These are phyloP conservation scores for Canavalia ensiformis DNA, from an alignment of 306 rosid species.

Conservation along the genomic window DNA sequence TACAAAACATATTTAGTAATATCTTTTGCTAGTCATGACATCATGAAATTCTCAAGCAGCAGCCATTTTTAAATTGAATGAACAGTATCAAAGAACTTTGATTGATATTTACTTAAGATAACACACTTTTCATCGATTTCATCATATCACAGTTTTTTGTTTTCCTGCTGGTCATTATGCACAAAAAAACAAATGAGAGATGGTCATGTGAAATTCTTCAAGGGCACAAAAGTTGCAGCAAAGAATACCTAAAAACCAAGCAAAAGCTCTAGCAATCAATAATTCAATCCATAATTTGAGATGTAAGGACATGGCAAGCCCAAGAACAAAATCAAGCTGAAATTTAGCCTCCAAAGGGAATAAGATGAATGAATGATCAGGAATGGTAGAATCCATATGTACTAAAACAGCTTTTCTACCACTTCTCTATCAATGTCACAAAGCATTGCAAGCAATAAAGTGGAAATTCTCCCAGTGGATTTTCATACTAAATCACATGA, in stretches of 20 bases:
- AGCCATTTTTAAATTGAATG: conserved; percentile 13
- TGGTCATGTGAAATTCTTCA: conserved; percentile 21
- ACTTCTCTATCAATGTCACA: conserved; percentile 17
- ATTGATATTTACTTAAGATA: neutral
- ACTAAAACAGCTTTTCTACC: conserved; percentile 40
- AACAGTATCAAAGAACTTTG: conserved; percentile 12
- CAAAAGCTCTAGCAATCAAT: conserved; percentile 4
- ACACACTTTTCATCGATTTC: neutral
- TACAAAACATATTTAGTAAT: conserved; percentile 1
- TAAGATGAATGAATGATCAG: conserved; percentile 1
- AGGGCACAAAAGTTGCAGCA: conserved; percentile 36
- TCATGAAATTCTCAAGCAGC: conserved; percentile 31
- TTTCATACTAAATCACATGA: conserved; percentile 15
- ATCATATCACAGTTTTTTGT: neutral
- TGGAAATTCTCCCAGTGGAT: conserved; percentile 5
- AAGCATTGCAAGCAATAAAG: conserved; percentile 28
- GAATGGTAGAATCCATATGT: neutral
- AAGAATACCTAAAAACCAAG: conserved; percentile 18
- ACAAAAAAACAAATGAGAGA: conserved; percentile 16
- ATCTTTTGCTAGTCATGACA: conserved; percentile 12
- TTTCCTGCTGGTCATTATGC: neutral
- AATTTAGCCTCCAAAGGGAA: conserved; percentile 38
- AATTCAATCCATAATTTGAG: conserved; percentile 28
- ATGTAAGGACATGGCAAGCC: conserved; percentile 26
- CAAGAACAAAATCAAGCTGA: conserved; percentile 14